Evolutionary conservation across 2,329 filamentous ascomycete species (phyloP).

Genomic region (Knoxdaviesia capensis): DNA sequence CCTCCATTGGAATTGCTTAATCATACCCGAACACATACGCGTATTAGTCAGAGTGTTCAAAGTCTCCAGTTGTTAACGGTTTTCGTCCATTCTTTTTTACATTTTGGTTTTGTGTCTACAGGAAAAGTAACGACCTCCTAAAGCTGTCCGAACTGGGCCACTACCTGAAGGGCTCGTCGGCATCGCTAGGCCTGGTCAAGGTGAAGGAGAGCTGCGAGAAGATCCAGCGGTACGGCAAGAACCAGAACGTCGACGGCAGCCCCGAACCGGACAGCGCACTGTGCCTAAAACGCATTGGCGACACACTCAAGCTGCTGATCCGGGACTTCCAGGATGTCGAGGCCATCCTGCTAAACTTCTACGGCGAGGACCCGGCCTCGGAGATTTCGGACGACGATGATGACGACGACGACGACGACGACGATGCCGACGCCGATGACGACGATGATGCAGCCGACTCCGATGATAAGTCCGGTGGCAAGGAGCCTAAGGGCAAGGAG

Average conservation of each 20-base stretch:
- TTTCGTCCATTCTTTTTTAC: too few species aligned
- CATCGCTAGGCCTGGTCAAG: slow-evolving; percentile 76
- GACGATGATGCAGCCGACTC: slow-evolving; percentile 1
- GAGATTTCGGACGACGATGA: background rate
- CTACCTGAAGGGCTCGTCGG: slow-evolving; percentile 93
- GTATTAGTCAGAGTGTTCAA: too few species aligned
- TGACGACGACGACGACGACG: slow-evolving; percentile 2
- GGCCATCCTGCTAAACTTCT: slow-evolving; percentile 50
- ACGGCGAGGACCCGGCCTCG: slow-evolving; percentile 8
- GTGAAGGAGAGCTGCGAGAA: slow-evolving; percentile 89
- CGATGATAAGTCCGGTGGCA: background rate
- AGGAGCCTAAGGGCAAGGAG: background rate
- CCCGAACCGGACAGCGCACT: slow-evolving; percentile 43
- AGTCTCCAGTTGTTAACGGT: too few species aligned
- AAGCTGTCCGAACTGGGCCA: slow-evolving; percentile 71
- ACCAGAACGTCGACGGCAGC: slow-evolving; percentile 58
- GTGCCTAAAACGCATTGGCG: slow-evolving; percentile 49
- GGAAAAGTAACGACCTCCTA: slow-evolving; percentile 40
- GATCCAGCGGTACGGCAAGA: slow-evolving; percentile 81
- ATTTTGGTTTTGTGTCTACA: background rate
- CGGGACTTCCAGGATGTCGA: slow-evolving; percentile 58
- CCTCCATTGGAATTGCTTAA: too few species aligned
- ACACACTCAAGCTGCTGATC: slow-evolving; percentile 53
- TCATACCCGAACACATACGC: too few species aligned
- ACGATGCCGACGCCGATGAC: slow-evolving; percentile 3